Base-by-base conservation (phyloP, 306 rosid species). In the Canavalia ensiformis region DNA sequence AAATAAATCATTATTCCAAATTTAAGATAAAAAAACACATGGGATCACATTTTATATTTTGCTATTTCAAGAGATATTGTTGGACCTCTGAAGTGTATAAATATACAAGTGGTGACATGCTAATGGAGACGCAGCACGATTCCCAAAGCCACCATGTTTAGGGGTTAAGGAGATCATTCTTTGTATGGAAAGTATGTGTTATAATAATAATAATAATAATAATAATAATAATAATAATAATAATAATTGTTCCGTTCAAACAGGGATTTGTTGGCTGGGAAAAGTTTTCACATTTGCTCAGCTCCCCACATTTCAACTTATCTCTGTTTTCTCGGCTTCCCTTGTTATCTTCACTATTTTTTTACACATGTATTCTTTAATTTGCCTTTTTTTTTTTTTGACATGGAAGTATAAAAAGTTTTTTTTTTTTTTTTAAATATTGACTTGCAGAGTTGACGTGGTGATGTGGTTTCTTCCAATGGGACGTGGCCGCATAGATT, bases 241-340 rank as follows among this genome's bases (percentile, higher is more conserved):
- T 18, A 18, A 18, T 18, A 87, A 81, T 83, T 58, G 88, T 78
- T 41, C 89, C 92, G 42, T 75, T 76, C 33, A 69, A 71, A 76
- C 75, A 78, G 93, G 91, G 88, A 81, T 79, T 84, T 88, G 92
- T 89, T 87, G 80, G 84, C 69, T 78, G 28, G 71, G 88, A 81
- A 86, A 82, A 88, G 87, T 84, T 75, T 72, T 81, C 74, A 13
- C 62, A 78, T 47, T 78, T 11, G 5, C 33, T 18, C 79, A 60
- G 3, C 34, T 50, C 39, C 69, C 33, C 47, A 50, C 58, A 52
- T 46, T 39, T 49, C 52, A 62, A 78, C 79, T 72, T 28, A 64
- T 68, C 33, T 68, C 0, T 37, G 3, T 37, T 47, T 70, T 47
- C 28, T 10, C 28, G 4, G 5, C 34, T 77, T 62, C 39, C 51